Conservation (phyloP, 257 asterid genomes). For the Solanum rostratum region DNA sequence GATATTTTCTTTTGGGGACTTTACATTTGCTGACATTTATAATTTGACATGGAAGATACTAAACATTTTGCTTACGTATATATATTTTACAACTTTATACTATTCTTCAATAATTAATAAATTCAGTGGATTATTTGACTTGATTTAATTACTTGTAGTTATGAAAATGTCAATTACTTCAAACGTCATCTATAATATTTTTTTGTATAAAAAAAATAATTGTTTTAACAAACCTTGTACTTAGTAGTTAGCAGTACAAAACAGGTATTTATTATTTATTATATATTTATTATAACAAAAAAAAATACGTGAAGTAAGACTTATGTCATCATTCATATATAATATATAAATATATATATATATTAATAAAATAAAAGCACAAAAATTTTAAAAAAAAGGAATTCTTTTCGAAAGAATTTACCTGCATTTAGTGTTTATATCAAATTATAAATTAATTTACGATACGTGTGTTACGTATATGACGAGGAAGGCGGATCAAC, state of each 20-base stretch:
- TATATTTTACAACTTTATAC: neutral
- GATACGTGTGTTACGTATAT: neutral
- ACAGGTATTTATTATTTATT: neutral
- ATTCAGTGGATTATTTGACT: neutral
- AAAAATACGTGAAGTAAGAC: neutral
- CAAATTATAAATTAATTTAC: neutral
- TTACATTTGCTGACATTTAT: neutral
- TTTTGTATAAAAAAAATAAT: neutral
- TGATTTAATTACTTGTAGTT: neutral
- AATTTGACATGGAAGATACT: neutral
- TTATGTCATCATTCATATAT: neutral
- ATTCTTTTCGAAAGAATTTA: neutral
- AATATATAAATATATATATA: neutral
- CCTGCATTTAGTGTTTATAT: neutral
- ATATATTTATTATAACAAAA: neutral
- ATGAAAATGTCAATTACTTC: neutral
- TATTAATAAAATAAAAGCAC: neutral
- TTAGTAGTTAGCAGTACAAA: neutral
- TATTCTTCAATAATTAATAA: neutral
- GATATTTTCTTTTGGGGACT: neutral
- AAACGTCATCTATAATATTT: neutral
- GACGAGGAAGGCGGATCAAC: neutral
- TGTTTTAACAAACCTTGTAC: neutral
- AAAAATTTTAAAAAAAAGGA: neutral
- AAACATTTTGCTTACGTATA: neutral